These are phyloP conservation scores for Fraxinus sp. DNA, from an alignment of 305 asterid genomes.

Conservation along the genomic window DNA sequence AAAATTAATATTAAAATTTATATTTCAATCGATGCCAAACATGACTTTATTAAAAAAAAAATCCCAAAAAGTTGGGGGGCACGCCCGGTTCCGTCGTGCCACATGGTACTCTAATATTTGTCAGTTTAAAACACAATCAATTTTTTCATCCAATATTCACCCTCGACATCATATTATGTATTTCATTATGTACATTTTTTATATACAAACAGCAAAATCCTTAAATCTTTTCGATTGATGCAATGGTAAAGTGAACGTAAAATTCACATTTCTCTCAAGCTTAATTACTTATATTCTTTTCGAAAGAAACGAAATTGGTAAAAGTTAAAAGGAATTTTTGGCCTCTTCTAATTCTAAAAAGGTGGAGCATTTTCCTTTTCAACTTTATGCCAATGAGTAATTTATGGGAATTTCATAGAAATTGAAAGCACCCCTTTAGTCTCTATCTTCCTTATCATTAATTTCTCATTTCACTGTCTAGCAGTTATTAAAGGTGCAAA, in stretches of 20 bases:
- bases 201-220: no score
- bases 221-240: not conserved
- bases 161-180: no score
- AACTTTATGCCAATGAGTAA: slow-evolving; percentile 36
- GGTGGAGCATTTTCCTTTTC: slow-evolving; percentile 38
- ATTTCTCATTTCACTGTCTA: slow-evolving; percentile 10
- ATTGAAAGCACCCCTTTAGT: slow-evolving; percentile 25
- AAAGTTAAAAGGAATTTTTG: slow-evolving; percentile 22
- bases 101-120: no score
- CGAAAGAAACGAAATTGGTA: not conserved
- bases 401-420: slow-evolving; percentile 33
- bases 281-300: not conserved
- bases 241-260: not conserved
- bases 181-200: no score
- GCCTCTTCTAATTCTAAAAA: slow-evolving; percentile 22
- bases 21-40: no score
- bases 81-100: no score
- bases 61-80: no score
- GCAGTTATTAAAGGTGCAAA: not conserved
- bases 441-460: slow-evolving; percentile 23
- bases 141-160: no score
- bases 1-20: no score
- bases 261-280: not conserved
- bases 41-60: no score
- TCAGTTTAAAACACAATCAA: no score